A percentile compares a stretch with the other conserved stretches of the same genome.
phyloP scores from a whole-genome alignment of 139 green algal species.

The Axilococcus clingmanii region DNA sequence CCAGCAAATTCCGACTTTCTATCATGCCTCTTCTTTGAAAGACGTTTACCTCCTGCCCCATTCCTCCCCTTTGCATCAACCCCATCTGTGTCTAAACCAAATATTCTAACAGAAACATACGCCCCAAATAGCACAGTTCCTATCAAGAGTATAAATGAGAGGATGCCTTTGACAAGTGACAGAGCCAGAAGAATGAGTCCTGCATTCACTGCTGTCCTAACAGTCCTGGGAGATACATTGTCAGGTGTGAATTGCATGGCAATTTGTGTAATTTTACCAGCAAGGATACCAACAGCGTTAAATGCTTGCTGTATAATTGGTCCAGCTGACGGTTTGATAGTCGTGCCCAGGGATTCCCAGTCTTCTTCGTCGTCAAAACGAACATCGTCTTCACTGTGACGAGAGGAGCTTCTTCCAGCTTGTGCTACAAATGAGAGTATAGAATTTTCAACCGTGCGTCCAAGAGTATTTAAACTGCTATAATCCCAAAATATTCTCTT shows the following conservation, averaged over 20 bases:
- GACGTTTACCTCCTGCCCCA: neutral
- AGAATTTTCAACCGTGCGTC: too few species aligned
- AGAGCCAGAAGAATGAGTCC: slow-evolving; percentile 29
- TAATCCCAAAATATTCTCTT: too few species aligned
- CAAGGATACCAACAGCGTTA: slow-evolving; percentile 8
- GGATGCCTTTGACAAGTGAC: slow-evolving; percentile 34
- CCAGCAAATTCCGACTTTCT: neutral
- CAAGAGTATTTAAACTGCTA: too few species aligned
- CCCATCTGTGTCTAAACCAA: slow-evolving; percentile 20
- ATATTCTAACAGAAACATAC: slow-evolving; percentile 21
- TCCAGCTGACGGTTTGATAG: too few species aligned
- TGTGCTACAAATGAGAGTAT: too few species aligned
- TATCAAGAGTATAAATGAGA: slow-evolving; percentile 31
- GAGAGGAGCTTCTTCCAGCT: too few species aligned
- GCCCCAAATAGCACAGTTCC: slow-evolving; percentile 29
- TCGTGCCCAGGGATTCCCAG: neutral
- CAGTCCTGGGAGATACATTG: slow-evolving; percentile 4
- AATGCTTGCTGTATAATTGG: slow-evolving; percentile 11
- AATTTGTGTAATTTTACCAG: slow-evolving; percentile 9
- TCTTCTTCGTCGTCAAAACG: slow-evolving; percentile 10
- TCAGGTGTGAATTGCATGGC: slow-evolving; percentile 11
- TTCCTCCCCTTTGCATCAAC: neutral
- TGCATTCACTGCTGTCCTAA: slow-evolving; percentile 25
- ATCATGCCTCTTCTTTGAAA: neutral
- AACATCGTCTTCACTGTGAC: too few species aligned